A percentile compares a stretch with the other conserved stretches of the same genome.
Conservation (phyloP, 75 land plant genomes). For the Cryptomeria japonica region DNA sequence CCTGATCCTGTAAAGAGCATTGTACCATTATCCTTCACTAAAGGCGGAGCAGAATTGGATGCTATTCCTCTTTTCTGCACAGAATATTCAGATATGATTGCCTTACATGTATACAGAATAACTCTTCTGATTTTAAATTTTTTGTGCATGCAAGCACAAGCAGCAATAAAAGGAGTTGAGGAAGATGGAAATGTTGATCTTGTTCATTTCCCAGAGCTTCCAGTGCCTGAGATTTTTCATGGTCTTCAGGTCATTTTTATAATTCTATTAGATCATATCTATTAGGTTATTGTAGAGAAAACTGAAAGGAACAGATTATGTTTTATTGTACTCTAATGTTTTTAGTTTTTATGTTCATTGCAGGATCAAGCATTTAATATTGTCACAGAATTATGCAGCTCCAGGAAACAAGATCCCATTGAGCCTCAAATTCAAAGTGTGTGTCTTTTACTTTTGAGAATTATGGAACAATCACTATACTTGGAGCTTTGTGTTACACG, state of each 20-base stretch:
- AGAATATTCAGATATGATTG: conserved; percentile 65
- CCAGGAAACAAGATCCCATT: conserved; percentile 27
- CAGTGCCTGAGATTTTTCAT: conserved; percentile 94
- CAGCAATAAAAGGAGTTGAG: conserved; percentile 63
- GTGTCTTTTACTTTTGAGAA: conserved; percentile 63
- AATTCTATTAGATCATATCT: not conserved
- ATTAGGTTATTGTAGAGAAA: not conserved
- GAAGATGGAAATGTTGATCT: conserved; percentile 66
- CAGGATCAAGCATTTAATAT: conserved; percentile 87
- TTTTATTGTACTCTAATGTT: conserved; percentile 10
- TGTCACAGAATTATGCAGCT: conserved; percentile 46
- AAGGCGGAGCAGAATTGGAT: conserved; percentile 27
- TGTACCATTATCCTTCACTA: conserved; percentile 15
- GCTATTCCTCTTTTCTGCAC: conserved; percentile 26
- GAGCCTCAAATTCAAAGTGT: conserved; percentile 33
- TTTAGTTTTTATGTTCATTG: not conserved
- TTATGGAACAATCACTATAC: conserved; percentile 75
- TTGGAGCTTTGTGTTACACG: conserved; percentile 77
- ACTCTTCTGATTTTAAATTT: conserved; percentile 74
- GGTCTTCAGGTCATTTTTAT: conserved; percentile 74
- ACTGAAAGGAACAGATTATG: not conserved
- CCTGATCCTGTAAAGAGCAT: conserved; percentile 7
- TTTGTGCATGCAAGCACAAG: conserved; percentile 75
- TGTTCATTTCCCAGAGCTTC: conserved; percentile 84
- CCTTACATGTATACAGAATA: conserved; percentile 80